A percentile compares a stretch with the other conserved stretches of the same genome.
These are phyloP conservation scores for Yarrowia divulgata DNA, from an alignment of 805 yeast genomes.

Conservation along the genomic window DNA sequence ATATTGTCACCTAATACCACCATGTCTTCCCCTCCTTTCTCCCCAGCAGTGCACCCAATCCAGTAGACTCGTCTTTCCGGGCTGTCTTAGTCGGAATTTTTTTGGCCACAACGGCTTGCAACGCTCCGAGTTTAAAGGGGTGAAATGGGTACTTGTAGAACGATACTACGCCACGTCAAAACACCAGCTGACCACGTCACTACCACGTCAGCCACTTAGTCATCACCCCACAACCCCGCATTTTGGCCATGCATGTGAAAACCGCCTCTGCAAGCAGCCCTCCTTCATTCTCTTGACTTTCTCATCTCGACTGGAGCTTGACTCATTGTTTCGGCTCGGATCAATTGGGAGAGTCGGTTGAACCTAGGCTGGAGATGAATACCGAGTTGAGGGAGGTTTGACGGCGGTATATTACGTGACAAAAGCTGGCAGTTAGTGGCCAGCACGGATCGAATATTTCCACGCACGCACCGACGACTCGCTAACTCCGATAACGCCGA, in stretches of 20 bases:
- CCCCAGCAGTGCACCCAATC: background rate
- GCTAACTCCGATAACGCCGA: too few relatives aligned
- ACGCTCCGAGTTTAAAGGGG: constrained; percentile 2
- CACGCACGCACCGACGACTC: too few relatives aligned
- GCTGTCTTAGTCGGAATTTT: constrained; percentile 4
- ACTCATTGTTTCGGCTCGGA: constrained; percentile 21
- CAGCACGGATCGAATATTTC: too few relatives aligned
- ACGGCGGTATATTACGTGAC: too few relatives aligned
- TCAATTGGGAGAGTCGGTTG: constrained; percentile 2
- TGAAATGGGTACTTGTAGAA: too few relatives aligned
- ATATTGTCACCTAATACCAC: background rate
- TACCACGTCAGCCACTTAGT: too few relatives aligned
- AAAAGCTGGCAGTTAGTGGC: too few relatives aligned
- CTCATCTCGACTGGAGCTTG: too few relatives aligned
- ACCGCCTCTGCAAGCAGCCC: background rate
- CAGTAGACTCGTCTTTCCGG: background rate
- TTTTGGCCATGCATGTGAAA: constrained; percentile 15
- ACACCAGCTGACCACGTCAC: too few relatives aligned
- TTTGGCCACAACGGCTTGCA: background rate
- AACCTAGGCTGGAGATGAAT: background rate
- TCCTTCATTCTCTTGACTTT: background rate
- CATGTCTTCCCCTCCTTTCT: background rate
- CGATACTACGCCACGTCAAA: too few relatives aligned
- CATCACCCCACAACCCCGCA: constrained; percentile 25
- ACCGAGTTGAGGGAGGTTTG: background rate